A percentile compares a stretch with the other conserved stretches of the same genome.
These are phyloP conservation scores for Allomyces macrogynus DNA, from an alignment of 192 early-diverging fungal genomes.

Conservation along the genomic window DNA sequence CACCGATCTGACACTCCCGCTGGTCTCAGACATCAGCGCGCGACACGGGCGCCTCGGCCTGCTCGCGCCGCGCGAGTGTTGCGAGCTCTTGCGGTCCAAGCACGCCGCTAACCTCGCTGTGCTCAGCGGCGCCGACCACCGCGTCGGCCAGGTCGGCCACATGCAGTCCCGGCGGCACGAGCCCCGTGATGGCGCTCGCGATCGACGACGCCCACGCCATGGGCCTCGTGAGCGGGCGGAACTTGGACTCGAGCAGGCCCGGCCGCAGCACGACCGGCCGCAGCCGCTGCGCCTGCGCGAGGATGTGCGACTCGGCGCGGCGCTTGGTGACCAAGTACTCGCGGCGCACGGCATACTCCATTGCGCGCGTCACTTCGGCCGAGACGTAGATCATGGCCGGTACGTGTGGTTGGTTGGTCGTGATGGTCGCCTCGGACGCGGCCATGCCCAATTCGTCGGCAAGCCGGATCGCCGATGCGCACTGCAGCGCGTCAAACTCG, in stretches of 20 bases:
- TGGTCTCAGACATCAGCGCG: too few species aligned
- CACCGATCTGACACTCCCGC: too few species aligned
- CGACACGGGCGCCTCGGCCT: too few species aligned
- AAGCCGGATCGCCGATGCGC: not conserved
- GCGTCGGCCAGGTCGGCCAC: too few species aligned
- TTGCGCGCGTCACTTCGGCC: not conserved
- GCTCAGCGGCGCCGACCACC: too few species aligned
- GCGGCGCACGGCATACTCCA: not conserved
- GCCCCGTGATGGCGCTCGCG: not conserved
- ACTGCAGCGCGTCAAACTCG: not conserved
- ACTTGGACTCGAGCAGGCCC: not conserved
- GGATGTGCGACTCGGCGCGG: not conserved
- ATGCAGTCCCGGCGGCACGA: not conserved
- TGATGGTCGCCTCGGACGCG: not conserved
- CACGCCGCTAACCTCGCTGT: too few species aligned
- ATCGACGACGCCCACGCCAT: not conserved
- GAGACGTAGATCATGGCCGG: not conserved
- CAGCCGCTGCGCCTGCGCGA: not conserved
- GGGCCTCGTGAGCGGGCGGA: not conserved
- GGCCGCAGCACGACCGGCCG: not conserved
- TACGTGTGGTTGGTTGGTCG: not conserved
- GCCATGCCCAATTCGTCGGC: not conserved
- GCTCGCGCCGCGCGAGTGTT: too few species aligned
- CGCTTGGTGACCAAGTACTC: not conserved
- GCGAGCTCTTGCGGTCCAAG: too few species aligned